These are phyloP conservation scores for Kwoniella dejecticola DNA, from an alignment of 768 basidiomycete species.

Conservation along the genomic window DNA sequence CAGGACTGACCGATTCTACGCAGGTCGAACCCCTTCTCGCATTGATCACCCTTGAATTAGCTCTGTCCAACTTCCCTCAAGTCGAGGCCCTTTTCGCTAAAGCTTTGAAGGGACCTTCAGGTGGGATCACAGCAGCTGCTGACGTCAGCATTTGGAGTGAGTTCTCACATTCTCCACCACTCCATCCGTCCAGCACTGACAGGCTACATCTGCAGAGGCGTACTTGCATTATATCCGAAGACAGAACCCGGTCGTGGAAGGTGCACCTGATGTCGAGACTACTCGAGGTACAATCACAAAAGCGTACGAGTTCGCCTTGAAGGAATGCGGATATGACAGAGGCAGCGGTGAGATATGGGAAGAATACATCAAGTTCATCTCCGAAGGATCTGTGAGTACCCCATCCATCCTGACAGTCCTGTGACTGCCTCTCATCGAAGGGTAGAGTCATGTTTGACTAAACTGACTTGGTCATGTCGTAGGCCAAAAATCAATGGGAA, in stretches of 20 bases:
- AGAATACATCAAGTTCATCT: constrained; percentile 89
- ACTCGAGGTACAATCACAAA: constrained; percentile 77
- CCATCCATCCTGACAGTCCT: constrained; percentile 7
- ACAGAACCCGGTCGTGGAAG: constrained; percentile 60
- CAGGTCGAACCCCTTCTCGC: constrained; percentile 61
- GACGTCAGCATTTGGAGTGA: constrained; percentile 78
- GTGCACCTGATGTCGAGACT: constrained; percentile 54
- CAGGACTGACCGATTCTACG: constrained; percentile 22
- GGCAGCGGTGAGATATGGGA: constrained; percentile 90
- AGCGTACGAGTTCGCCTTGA: constrained; percentile 90
- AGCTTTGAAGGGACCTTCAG: constrained; percentile 64
- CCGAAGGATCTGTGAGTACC: constrained; percentile 69
- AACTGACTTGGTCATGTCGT: not conserved
- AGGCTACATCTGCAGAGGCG: constrained; percentile 60
- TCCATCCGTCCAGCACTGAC: no score
- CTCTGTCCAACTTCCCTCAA: constrained; percentile 64
- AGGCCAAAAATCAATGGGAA: constrained; percentile 87
- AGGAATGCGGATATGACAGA: constrained; percentile 85
- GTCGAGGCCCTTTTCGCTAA: constrained; percentile 88
- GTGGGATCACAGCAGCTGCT: constrained; percentile 65
- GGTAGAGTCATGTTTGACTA: no score
- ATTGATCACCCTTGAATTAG: constrained; percentile 56
- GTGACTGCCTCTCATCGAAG: not conserved
- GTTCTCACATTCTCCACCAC: constrained; percentile 8
- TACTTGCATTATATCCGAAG: constrained; percentile 92